Conservation (phyloP, 2,329 filamentous ascomycete species). For the Sphaceloma murrayae region DNA sequence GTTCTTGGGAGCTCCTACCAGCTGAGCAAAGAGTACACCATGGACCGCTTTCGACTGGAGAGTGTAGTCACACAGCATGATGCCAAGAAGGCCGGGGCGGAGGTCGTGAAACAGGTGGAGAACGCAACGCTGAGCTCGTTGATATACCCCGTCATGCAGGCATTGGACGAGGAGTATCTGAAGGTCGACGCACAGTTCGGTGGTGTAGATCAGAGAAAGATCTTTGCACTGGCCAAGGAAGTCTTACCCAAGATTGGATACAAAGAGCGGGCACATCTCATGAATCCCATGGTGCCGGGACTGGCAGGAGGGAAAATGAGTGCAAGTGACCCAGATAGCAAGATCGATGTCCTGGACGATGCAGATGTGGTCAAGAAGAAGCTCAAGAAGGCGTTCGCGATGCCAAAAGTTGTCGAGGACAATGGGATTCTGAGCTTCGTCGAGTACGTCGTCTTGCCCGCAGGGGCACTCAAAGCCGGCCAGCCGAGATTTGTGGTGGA, state of each 20-base stretch:
- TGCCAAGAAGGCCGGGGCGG: conserved; percentile 81
- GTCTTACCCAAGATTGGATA: conserved; percentile 80
- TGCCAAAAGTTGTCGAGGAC: conserved; percentile 65
- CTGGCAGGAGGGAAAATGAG: conserved; percentile 76
- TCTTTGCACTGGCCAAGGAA: conserved; percentile 78
- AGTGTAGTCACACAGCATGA: conserved; percentile 65
- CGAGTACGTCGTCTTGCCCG: conserved; percentile 77
- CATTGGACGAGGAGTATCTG: conserved; percentile 82
- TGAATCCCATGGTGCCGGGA: conserved; percentile 86
- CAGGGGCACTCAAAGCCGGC: conserved; percentile 51
- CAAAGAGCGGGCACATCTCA: conserved; percentile 61
- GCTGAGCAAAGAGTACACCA: conserved; percentile 56
- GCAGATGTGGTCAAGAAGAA: conserved; percentile 70
- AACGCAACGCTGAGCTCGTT: conserved; percentile 66
- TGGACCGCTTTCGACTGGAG: conserved; percentile 76
- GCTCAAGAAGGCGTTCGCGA: conserved; percentile 72
- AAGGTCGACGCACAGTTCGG: conserved; percentile 84
- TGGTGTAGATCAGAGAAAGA: conserved; percentile 74
- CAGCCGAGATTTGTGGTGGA: conserved; percentile 56
- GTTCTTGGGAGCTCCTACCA: conserved; percentile 77
- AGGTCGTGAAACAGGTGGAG: conserved; percentile 85
- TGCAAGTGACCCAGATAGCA: conserved; percentile 60
- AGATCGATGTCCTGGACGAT: conserved; percentile 85
- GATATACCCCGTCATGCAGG: conserved; percentile 80
- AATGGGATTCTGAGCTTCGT: conserved; percentile 84